Evolutionary conservation across 2,329 filamentous ascomycete species (phyloP).

Genomic region (Trematosphaeria pertusa): DNA sequence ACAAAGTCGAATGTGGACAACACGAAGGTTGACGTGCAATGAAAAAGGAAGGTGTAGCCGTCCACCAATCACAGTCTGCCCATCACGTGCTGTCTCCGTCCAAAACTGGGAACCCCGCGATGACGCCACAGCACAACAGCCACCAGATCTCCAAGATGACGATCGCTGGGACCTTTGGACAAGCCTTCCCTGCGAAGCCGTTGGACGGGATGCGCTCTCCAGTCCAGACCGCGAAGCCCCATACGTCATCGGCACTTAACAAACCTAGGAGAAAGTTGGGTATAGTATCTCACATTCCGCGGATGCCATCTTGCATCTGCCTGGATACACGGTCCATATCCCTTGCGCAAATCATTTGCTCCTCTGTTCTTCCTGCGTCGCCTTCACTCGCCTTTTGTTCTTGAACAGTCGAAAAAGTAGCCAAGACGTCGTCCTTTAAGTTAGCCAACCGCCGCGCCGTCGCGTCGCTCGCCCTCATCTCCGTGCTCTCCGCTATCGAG

Average conservation of each 20-base stretch:
- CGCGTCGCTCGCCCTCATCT: constrained; percentile 43
- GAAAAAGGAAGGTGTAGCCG: neutral
- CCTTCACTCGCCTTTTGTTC: constrained; percentile 9
- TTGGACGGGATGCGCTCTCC: constrained; percentile 1
- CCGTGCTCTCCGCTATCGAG: constrained; percentile 42
- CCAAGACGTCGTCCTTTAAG: constrained; percentile 40
- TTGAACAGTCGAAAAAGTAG: constrained; percentile 6
- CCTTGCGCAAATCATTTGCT: neutral
- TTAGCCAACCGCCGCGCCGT: constrained; percentile 38
- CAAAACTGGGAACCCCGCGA: neutral
- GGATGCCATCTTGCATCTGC: neutral
- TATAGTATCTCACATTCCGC: neutral
- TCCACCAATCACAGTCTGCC: neutral
- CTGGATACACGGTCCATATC: neutral
- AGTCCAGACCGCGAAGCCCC: neutral
- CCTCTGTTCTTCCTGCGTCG: constrained; percentile 3
- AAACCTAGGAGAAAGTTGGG: constrained; percentile 7
- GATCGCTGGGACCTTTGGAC: constrained; percentile 1
- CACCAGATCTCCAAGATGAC: constrained; percentile 1
- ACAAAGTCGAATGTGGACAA: no score
- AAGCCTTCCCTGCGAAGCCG: constrained; percentile 1
- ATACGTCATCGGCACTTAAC: constrained; percentile 4
- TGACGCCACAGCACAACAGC: constrained; percentile 9
- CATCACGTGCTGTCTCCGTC: neutral
- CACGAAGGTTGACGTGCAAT: no score